Base-by-base conservation (phyloP, 1,284 basidiomycete species). In the Entoloma clypeatum region DNA sequence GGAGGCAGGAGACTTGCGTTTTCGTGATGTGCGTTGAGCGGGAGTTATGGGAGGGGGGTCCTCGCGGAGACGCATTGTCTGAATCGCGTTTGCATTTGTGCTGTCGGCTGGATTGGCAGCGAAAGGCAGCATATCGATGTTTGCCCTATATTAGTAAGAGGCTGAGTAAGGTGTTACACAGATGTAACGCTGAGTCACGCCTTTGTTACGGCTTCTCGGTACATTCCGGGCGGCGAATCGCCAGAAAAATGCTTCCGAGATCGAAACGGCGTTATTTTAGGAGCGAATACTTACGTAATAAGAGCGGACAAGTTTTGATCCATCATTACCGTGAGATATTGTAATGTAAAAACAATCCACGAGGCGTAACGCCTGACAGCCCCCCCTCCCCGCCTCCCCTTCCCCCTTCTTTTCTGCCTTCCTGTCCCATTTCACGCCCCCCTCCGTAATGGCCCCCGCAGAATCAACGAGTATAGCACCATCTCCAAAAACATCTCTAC, bases 11-110 rank as follows among this genome's bases (percentile, higher is more conserved):
- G 74, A 52, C 51, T 79, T 79, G 49, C 77, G 68, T 53, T 80
- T 80, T 39, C 74, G 67, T 11, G 66, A 51, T 9, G 51, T 49
- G 39, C 69, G 66, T 2, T 67, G 53, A 9, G 48, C 33, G 18
- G 63, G 66, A 28, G 64, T 64, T 61, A 68, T 61, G 24, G 64
- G 47, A 32, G 62, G 57, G 36, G 67, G 71, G 36, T 81, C 78
- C 34, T 83, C 79, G 53, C 76, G 74, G 25, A 84, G 71, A 54
- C 78, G 75, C 72, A 84, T 79, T 24, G 75, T 69, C 44, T 70
- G 69, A 10, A 69, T 63, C 11, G 40, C 36, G 24, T 39, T 40
- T 21, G 39, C 38, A 39, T 49, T 44, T 18, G 48, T 11, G 16
- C 19, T 24, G 42, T 44, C 39, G 17, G 42, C 39, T 26, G 43